Base-by-base conservation (phyloP, 192 early-diverging fungal genomes). In the Chytriomyces hyalinus region DNA sequence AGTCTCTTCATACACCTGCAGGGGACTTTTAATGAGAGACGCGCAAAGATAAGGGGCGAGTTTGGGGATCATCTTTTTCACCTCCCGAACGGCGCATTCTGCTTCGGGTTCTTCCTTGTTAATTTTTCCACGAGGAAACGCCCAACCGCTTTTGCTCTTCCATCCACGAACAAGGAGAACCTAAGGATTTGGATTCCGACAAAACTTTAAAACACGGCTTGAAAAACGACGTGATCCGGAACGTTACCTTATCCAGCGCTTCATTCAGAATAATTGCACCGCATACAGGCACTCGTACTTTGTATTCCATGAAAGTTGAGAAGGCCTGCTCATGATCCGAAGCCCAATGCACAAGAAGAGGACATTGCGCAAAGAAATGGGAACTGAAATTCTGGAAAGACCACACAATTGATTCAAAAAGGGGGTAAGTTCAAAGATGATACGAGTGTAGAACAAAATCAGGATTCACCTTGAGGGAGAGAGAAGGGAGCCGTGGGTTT, bases 51-150 rank as follows among this genome's bases (percentile, higher is more conserved):
- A 20, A 9, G 47, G 5, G 15, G 44, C 44, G 5, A 20, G 36
- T 66, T 62, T n/a, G 20, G 70, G 36, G 59, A 28, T 11, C n/a
- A 48, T 50, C 17, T n/a, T 70, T n/a, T 67, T n/a, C 59, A 94
- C 95, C 84, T 99, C 97, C 66, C 97, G 91, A 73, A 93, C 88
- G 11, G 97, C 96, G 80, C 97, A 99, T 13, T 84, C 84, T 61
- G 87, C 85, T 78, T 96, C 92, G 17, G 89, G 89, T 81, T 99
- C 97, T 78, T 93, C 95, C 83, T 98, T 92, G 82, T 99, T 99
- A 83, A 99, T 99, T 76, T 99, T 99, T 22, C 97, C 97, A 45
- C 96, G 96, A 36, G 97, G 97, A 77, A 98, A 99, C n/a, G 95
- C 95, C 97, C 97, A 99, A 51, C 91, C 91, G 45, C 95, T 89